phyloP scores from a whole-genome alignment of 768 basidiomycete species.

The Podaxis sp. region DNA sequence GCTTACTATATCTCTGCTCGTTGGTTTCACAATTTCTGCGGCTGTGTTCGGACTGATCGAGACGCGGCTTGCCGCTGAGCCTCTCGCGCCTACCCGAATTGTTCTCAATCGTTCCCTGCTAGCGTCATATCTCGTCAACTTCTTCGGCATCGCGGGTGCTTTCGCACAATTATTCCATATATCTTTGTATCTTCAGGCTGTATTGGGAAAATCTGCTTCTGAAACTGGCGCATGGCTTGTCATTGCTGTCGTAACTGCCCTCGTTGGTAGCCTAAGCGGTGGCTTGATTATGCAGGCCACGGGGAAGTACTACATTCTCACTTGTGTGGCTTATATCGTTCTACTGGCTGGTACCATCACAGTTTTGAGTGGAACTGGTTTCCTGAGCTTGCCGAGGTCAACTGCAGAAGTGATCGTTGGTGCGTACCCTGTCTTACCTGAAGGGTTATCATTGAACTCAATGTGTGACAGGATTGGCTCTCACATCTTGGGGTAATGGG shows the following conservation, averaged over 20 bases:
- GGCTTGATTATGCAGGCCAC: constrained; percentile 59
- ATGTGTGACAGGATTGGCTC: not conserved
- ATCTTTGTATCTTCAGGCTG: constrained; percentile 60
- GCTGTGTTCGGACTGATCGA: constrained; percentile 47
- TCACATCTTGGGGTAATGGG: constrained; percentile 27
- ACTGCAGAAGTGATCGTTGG: constrained; percentile 40
- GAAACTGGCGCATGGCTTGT: constrained; percentile 55
- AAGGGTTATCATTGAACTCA: not conserved
- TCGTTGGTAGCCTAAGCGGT: constrained; percentile 48
- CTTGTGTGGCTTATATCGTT: constrained; percentile 39
- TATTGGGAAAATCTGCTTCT: constrained; percentile 44
- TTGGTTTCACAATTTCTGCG: constrained; percentile 32
- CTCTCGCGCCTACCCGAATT: constrained; percentile 58
- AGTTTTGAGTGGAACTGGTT: constrained; percentile 38
- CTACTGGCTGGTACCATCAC: constrained; percentile 37
- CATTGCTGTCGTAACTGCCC: constrained; percentile 43
- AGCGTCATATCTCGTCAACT: constrained; percentile 57
- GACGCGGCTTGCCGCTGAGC: constrained; percentile 51
- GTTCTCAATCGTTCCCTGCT: constrained; percentile 48
- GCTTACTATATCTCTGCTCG: constrained; percentile 36
- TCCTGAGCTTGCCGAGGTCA: constrained; percentile 30
- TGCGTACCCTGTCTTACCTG: constrained; percentile 23
- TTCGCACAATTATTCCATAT: constrained; percentile 52
- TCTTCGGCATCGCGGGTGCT: constrained; percentile 49
- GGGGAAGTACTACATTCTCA: constrained; percentile 55